Evolutionary conservation across 768 basidiomycete genomes (phyloP).

Genomic region (Tylopilus plumbeoviolaceoides): DNA sequence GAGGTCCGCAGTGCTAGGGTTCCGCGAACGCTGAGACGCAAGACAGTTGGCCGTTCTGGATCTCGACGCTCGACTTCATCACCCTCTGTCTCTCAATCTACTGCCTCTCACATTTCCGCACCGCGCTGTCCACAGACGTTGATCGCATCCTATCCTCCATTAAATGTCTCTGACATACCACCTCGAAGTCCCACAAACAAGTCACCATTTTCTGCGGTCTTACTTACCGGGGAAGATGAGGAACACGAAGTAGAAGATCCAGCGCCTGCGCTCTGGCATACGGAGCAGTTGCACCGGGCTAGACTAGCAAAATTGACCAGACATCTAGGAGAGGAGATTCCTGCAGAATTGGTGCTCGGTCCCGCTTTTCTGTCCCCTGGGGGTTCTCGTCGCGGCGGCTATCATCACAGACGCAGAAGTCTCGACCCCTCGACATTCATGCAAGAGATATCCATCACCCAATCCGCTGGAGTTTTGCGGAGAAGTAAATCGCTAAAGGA

Average conservation of each 20-base stretch:
- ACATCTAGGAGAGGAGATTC: conserved; percentile 37
- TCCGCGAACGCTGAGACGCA: not conserved
- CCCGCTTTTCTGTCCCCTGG: conserved; percentile 2
- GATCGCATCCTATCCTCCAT: conserved; percentile 10
- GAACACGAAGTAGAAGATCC: conserved; percentile 5
- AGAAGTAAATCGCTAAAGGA: conserved; percentile 30
- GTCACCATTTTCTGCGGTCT: conserved; percentile 8
- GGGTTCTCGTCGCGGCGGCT: not conserved
- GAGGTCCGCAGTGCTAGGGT: not conserved
- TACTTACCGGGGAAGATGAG: conserved; percentile 8
- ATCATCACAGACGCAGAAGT: conserved; percentile 16
- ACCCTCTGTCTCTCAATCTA: conserved; percentile 1
- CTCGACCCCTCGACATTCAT: conserved; percentile 10
- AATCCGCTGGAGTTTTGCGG: conserved; percentile 11
- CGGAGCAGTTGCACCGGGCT: conserved; percentile 27
- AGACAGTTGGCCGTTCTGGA: not conserved
- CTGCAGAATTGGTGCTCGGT: conserved; percentile 31
- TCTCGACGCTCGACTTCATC: not conserved
- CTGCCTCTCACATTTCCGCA: conserved; percentile 1
- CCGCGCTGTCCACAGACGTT: conserved; percentile 2
- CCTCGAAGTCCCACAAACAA: conserved; percentile 11
- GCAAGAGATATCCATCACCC: not conserved
- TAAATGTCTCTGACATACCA: conserved; percentile 7
- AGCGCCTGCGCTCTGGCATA: not conserved
- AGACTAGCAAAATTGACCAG: conserved; percentile 36